phyloP scores from a whole-genome alignment of 202 grass and related monocot genomes.

The Zizania palustris region DNA sequence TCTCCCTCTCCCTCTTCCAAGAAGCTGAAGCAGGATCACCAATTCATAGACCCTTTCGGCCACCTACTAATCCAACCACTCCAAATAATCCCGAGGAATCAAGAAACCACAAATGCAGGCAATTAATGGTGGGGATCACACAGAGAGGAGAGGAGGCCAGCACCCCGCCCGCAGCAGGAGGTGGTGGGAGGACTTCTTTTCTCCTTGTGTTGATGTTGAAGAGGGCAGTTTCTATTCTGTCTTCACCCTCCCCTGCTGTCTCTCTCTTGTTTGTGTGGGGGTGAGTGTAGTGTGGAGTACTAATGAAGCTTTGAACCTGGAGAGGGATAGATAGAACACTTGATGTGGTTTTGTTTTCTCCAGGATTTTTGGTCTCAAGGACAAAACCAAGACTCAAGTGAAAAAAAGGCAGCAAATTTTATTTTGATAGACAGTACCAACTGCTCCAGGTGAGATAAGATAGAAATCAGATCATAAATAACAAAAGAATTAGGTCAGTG shows the following conservation, averaged over 20 bases:
- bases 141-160: neutral
- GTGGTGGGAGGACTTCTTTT: neutral
- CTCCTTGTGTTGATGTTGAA: constrained; percentile 19
- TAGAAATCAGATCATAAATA: neutral
- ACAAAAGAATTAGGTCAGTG: constrained; percentile 16
- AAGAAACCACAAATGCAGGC: constrained; percentile 51
- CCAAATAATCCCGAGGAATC: constrained; percentile 43
- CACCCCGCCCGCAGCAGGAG: neutral
- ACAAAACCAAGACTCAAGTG: neutral
- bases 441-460: neutral
- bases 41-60: constrained; percentile 30
- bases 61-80: constrained; percentile 57
- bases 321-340: neutral
- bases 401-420: constrained; percentile 10
- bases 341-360: neutral
- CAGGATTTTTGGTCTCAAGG: neutral
- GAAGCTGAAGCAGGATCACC: constrained; percentile 25
- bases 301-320: constrained; percentile 25
- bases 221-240: constrained; percentile 70
- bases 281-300: neutral
- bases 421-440: constrained; percentile 6
- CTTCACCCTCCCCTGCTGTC: constrained; percentile 30
- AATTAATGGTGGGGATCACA: constrained; percentile 48
- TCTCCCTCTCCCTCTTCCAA: constrained; percentile 19
- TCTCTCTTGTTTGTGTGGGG: constrained; percentile 18